Evolutionary conservation across 2,329 filamentous ascomycete genomes (phyloP).

Genomic region (Aspergillus brasiliensis): DNA sequence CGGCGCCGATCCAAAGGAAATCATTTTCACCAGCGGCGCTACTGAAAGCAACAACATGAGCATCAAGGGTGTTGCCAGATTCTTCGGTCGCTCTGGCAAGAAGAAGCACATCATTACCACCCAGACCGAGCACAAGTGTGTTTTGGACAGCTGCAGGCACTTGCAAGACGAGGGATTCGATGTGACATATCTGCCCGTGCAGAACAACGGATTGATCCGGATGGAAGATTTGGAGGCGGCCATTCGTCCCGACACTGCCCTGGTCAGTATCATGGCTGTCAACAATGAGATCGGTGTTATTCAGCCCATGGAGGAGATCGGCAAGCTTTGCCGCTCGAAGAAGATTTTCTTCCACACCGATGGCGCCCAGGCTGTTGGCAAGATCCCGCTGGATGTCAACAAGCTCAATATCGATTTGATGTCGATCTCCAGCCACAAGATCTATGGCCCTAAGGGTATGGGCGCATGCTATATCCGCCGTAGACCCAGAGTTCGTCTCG

Average conservation of each 20-base stretch:
- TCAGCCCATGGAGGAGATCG: conserved; percentile 91
- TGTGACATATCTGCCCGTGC: conserved; percentile 93
- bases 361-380: conserved; percentile 95
- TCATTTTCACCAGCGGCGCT: conserved; percentile 96
- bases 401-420: conserved; percentile 98
- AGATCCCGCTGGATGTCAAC: conserved; percentile 95
- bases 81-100: conserved; percentile 90
- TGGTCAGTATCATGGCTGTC: conserved; percentile 98
- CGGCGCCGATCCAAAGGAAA: conserved; percentile 94
- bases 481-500: conserved; percentile 87
- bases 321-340: conserved; percentile 82
- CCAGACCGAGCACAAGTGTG: conserved; percentile 98
- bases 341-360: conserved; percentile 99
- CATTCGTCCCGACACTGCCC: conserved; percentile 83
- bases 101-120: conserved; percentile 98
- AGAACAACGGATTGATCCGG: conserved; percentile 80
- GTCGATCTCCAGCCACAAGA: conserved; percentile 98
- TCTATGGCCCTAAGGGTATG: conserved; percentile 96
- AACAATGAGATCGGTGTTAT: conserved; percentile 99
- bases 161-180: conserved; percentile 96
- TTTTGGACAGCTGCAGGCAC: conserved; percentile 94
- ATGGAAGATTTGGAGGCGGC: conserved; percentile 83
- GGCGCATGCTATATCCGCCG: conserved; percentile 94
- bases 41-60: conserved; percentile 99
- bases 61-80: conserved; percentile 95